A percentile compares a stretch with the other conserved stretches of the same genome.
phyloP scores from a whole-genome alignment of 768 basidiomycete genomes.

The Termitomyces sp. region DNA sequence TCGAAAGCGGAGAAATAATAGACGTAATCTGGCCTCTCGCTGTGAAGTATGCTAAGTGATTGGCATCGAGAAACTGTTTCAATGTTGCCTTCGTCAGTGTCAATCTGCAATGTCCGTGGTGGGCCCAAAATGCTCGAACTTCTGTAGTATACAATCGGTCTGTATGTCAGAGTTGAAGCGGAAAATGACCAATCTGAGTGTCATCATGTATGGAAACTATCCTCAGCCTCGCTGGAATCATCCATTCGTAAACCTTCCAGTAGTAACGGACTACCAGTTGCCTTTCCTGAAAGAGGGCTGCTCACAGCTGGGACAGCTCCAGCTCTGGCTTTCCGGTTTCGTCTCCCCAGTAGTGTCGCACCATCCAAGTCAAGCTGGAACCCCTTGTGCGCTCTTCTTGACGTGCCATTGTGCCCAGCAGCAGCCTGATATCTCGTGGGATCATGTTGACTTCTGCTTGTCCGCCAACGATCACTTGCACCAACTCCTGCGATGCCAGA shows the following conservation, averaged over 20 bases:
- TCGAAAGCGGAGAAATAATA: not conserved
- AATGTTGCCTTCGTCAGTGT: not conserved
- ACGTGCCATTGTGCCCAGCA: conserved; percentile 1
- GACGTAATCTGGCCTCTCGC: not conserved
- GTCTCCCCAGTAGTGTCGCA: conserved; percentile 79
- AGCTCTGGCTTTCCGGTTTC: conserved; percentile 37
- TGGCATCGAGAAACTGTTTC: not conserved
- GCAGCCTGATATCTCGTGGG: conserved; percentile 13
- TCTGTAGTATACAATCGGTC: not conserved
- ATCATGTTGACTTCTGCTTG: conserved; percentile 29
- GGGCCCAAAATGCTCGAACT: not conserved
- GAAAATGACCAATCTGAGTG: not conserved
- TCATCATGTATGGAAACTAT: conserved; percentile 17
- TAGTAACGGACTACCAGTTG: conserved; percentile 19
- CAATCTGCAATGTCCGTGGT: not conserved
- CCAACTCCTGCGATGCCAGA: conserved; percentile 9
- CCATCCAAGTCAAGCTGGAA: conserved; percentile 88
- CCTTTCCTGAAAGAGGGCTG: conserved; percentile 30
- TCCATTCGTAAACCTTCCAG: conserved; percentile 20
- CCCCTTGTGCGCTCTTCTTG: conserved; percentile 11
- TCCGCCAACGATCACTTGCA: conserved; percentile 21
- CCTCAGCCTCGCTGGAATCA: conserved; percentile 12
- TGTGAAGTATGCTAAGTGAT: too few relatives aligned
- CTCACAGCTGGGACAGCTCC: conserved; percentile 18
- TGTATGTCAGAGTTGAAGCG: not conserved